A percentile compares a stretch with the other conserved stretches of the same genome.
These are phyloP conservation scores for Ganoderma lucidum DNA, from an alignment of 1,284 basidiomycete species.

Conservation along the genomic window DNA sequence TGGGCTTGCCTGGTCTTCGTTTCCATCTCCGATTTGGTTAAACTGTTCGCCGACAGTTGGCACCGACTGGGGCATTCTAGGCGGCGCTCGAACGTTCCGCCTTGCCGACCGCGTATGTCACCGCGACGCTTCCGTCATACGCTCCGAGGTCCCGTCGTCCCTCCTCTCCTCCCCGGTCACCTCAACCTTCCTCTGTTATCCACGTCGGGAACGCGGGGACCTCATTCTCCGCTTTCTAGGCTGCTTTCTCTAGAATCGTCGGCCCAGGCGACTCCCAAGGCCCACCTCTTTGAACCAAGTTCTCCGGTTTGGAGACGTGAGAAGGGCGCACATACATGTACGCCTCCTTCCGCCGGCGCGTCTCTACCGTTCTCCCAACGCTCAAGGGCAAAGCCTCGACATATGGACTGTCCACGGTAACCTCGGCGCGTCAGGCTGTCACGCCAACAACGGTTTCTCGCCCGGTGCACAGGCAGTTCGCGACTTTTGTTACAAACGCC, in stretches of 20 bases:
- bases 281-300: slow-evolving; percentile 3
- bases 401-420: slow-evolving; percentile 49
- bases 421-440: slow-evolving; percentile 43
- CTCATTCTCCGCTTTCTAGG: slow-evolving; percentile 1
- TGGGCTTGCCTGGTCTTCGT: not conserved
- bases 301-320: slow-evolving; percentile 7
- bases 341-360: slow-evolving; percentile 51
- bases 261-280: slow-evolving; percentile 5
- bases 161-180: not conserved
- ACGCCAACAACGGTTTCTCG: slow-evolving; percentile 41
- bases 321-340: slow-evolving; percentile 47
- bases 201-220: not conserved
- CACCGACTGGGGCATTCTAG: slow-evolving; percentile 10
- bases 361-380: slow-evolving; percentile 45
- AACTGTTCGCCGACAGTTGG: not conserved
- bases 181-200: not conserved
- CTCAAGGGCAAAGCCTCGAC: slow-evolving; percentile 62
- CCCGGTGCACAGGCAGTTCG: slow-evolving; percentile 61
- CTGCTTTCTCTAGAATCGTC: not conserved
- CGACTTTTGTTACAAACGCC: slow-evolving; percentile 60
- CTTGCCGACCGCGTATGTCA: slow-evolving; percentile 29
- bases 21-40: slow-evolving; percentile 15
- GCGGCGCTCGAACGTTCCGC: slow-evolving; percentile 24
- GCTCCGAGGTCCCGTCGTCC: not conserved
- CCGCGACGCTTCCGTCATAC: not conserved